A percentile compares a stretch with the other conserved stretches of the same genome.
Conservation (phyloP, 768 basidiomycete genomes). For the Leccinum ochraceum region DNA sequence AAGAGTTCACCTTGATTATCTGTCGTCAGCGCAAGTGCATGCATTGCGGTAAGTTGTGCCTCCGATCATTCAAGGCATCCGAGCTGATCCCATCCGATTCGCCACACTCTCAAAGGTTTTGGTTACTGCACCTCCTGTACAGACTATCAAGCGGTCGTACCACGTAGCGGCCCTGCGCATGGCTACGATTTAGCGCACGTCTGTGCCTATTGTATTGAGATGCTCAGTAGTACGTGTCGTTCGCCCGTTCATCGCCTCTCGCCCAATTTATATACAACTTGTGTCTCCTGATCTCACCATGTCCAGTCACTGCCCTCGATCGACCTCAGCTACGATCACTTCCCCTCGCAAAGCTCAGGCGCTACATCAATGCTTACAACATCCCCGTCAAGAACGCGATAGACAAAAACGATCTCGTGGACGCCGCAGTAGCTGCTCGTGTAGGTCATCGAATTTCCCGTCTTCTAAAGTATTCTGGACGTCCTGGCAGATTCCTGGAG, state of each 20-base stretch:
- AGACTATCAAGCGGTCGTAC: constrained; percentile 79
- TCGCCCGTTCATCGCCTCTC: neutral
- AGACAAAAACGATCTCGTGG: constrained; percentile 80
- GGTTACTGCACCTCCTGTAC: constrained; percentile 71
- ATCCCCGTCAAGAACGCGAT: constrained; percentile 61
- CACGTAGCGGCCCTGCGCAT: constrained; percentile 47
- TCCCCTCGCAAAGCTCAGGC: constrained; percentile 62
- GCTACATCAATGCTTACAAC: constrained; percentile 69
- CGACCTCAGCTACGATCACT: constrained; percentile 54
- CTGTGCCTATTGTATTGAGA: constrained; percentile 74
- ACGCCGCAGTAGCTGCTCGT: constrained; percentile 50
- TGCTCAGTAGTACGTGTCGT: constrained; percentile 54
- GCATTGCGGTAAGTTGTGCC: constrained; percentile 63
- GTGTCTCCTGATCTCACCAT: neutral
- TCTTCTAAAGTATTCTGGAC: neutral
- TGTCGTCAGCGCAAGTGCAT: constrained; percentile 65
- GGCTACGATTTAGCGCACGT: constrained; percentile 70
- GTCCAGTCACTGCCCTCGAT: constrained; percentile 68
- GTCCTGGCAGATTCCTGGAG: constrained; percentile 48
- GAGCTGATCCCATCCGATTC: neutral
- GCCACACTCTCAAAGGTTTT: constrained; percentile 48
- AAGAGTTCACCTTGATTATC: constrained; percentile 70
- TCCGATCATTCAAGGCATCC: neutral
- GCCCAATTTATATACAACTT: neutral
- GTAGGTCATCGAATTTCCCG: constrained; percentile 41